Evolutionary conservation across 345 rosid genomes (phyloP), one percentile per base, ranked within the genome.

Genomic region (Trapa incisa): DNA sequence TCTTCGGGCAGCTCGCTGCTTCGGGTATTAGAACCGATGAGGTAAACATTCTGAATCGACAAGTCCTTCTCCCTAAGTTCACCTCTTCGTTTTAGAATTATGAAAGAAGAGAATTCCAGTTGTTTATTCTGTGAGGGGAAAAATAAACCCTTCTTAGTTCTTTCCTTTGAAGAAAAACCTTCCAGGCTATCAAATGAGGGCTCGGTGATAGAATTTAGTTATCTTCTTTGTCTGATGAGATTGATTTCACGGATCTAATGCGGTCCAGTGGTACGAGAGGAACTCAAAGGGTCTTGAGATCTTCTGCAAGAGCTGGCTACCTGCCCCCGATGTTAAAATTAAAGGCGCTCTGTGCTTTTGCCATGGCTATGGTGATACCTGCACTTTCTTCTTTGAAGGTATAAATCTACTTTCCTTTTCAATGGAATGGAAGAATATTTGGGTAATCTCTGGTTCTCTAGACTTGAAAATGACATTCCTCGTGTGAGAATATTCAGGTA

Each of bases 301-400:
- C 68, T 93, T 93, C 78, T 85, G 89, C 70, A 89, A 86, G 78
- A 78, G 93, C 75, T 93, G 98, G 97, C 69, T 80, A 75, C 98
- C 98, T 16, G 73, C 78, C 75, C 69, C 71, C 6, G 91, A 81
- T 0, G 83, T 78, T 35, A 70, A 36, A 72, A 83, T 87, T 33
- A 89, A 89, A 80, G 98, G 96, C 64, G 81, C 76, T 33, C 74
- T 93, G 68, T 90, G 70, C 68, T 84, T 89, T 58, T 83, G 89
- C 75, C 98, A 93, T 85, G 98, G 98, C 13, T 93, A 93, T 81
- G 98, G 98, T 39, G 96, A 91, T 73, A 89, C 97, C 63, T 93
- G 98, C 85, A 93, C 98, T 69, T 93, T 93, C 87, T 88, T 93
- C 87, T 89, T 89, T 62, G 97, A 93, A 85, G 98, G 98, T 93